phyloP scores from a whole-genome alignment of 306 rosid genomes.

The Cucumis cinereus region DNA sequence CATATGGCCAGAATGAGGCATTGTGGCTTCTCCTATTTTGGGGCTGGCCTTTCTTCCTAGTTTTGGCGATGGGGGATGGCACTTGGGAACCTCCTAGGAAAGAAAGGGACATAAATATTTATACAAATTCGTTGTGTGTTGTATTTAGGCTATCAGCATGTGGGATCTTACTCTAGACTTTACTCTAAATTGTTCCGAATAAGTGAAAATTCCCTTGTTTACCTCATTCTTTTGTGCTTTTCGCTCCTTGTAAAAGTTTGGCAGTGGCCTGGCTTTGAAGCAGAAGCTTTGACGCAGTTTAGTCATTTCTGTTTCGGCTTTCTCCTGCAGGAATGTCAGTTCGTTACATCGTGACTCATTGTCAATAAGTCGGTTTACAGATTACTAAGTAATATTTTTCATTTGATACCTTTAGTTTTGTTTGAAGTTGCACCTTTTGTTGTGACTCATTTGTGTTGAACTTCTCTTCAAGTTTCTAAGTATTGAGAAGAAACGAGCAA shows the following conservation, averaged over 20 bases:
- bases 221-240: conserved; percentile 35
- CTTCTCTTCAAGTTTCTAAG: conserved; percentile 83
- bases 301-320: conserved; percentile 52
- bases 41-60: conserved; percentile 29
- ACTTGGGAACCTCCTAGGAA: conserved; percentile 30
- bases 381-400: not conserved
- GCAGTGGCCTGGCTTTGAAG: conserved; percentile 93
- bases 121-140: not conserved
- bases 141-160: not conserved
- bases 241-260: conserved; percentile 71
- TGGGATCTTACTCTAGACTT: not conserved
- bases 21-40: conserved; percentile 20
- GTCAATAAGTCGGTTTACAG: not conserved
- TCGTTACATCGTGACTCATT: not conserved
- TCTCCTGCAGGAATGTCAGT: conserved; percentile 42
- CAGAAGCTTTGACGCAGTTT: conserved; percentile 67
- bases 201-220: conserved; percentile 22
- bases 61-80: conserved; percentile 30
- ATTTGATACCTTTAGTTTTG: conserved; percentile 49
- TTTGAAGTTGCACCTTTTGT: conserved; percentile 42
- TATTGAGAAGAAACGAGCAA: not conserved
- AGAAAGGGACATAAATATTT: not conserved
- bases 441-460: conserved; percentile 63
- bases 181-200: not conserved
- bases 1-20: conserved; percentile 24